Evolutionary conservation across 2,329 filamentous ascomycete species (phyloP).

Genomic region (Fusarium multiceps): DNA sequence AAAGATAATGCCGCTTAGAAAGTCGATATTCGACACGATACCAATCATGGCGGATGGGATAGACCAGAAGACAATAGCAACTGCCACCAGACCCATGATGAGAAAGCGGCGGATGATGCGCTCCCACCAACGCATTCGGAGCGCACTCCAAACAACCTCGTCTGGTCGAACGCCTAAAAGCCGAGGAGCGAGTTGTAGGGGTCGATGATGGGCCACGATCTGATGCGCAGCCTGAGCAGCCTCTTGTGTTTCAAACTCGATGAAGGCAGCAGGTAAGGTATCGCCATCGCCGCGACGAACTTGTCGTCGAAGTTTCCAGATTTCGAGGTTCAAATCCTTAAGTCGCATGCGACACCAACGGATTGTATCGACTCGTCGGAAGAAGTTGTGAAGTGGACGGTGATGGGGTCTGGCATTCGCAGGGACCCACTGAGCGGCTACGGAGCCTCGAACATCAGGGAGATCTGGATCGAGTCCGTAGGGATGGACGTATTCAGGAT

Average conservation of each 20-base stretch:
- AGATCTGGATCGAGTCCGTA: constrained; percentile 51
- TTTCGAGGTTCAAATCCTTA: constrained; percentile 54
- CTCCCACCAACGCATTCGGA: constrained; percentile 89
- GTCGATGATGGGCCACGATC: constrained; percentile 85
- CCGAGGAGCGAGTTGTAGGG: constrained; percentile 86
- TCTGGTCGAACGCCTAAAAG: constrained; percentile 84
- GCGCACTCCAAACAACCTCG: constrained; percentile 89
- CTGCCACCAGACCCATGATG: constrained; percentile 77
- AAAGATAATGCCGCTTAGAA: constrained; percentile 74
- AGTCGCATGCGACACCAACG: constrained; percentile 78
- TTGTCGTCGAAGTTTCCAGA: constrained; percentile 76
- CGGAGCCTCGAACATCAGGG: constrained; percentile 57
- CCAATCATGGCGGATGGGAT: constrained; percentile 82
- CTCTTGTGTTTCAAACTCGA: constrained; percentile 86
- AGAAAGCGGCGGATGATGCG: constrained; percentile 76
- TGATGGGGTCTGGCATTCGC: constrained; percentile 82
- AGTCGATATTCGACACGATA: constrained; percentile 84
- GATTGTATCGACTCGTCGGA: constrained; percentile 94
- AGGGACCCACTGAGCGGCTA: constrained; percentile 80
- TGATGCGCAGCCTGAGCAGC: constrained; percentile 90
- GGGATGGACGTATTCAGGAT: constrained; percentile 52
- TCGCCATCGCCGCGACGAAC: constrained; percentile 76
- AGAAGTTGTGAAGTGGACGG: constrained; percentile 72
- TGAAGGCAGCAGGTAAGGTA: constrained; percentile 82
- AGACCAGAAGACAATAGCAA: constrained; percentile 88